Evolutionary conservation across 352 stramenopile species (phyloP), one percentile per base, ranked within the genome.

Genomic region (Pythium biforme): DNA sequence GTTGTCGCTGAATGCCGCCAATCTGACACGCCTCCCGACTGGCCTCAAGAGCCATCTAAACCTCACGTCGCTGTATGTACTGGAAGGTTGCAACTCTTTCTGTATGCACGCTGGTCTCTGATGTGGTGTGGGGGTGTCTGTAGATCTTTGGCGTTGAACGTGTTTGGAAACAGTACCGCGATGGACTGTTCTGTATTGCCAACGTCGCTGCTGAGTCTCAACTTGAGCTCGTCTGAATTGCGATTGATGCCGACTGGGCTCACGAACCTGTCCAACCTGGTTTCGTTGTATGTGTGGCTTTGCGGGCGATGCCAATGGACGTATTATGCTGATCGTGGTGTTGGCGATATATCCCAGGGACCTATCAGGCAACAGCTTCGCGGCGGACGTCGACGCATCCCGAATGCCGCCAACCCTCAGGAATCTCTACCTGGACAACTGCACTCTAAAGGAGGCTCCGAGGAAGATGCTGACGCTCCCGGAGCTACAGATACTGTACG

Each of bases 61-160:
- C 5, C 20, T 62, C 11, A 33, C 55, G 3, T 45, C 29, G 12
- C 41, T 61, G 54, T 61, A 45, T 8, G 54, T n/a, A 14, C 6
- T 1, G 4, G 1, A 37, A 37, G 31, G 8, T 37, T 27, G 19
- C n/a, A 4, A 37, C 31, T 37, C 31, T 8, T 11, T 2, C 22
- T 14, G 45, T 12, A 20, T 51, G 6, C 9, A 26, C 45, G 17
- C n/a, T 55, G 11, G 17, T 43, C 12, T 25, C 2, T 2, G 39
- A 37, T 46, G 12, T 33, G 20, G 25, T 33, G 12, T 46, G 40
- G n/a, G n/a, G n/a, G n/a, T 37, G 0, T 19, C 7, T 10, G 10
- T 34, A 60, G 53, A 17, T 60, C 53, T 17, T 40, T 60, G 4
- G 53, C 39, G 4, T 51, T 17, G 17, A 60, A 51, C 40, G 40